A percentile compares a stretch with the other conserved stretches of the same genome.
These are phyloP conservation scores for Lippia alba DNA, from an alignment of 305 asterid species.

Conservation along the genomic window DNA sequence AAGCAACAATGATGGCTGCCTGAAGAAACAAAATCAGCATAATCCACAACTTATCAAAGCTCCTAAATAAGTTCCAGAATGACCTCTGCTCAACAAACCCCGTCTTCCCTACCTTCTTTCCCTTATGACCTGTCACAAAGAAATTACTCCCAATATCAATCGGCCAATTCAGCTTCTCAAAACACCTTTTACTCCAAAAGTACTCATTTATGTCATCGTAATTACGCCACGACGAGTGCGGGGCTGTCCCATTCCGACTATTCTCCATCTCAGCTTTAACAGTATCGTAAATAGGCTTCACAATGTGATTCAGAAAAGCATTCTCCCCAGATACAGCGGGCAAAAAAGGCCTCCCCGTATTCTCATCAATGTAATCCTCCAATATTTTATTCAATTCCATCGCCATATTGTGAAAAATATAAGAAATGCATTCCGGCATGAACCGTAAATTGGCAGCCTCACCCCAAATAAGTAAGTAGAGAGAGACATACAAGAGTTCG, in stretches of 20 bases:
- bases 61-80: slow-evolving; percentile 65
- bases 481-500: slow-evolving; percentile 81
- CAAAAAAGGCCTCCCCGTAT: slow-evolving; percentile 83
- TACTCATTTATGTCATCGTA: slow-evolving; percentile 77
- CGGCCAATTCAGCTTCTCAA: slow-evolving; percentile 73
- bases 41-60: slow-evolving; percentile 86
- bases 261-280: slow-evolving; percentile 79
- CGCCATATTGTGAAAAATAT: slow-evolving; percentile 88
- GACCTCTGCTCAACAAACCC: slow-evolving; percentile 79
- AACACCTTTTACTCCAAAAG: slow-evolving; percentile 76
- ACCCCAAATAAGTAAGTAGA: slow-evolving; percentile 91
- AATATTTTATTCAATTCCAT: slow-evolving; percentile 87
- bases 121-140: slow-evolving; percentile 55
- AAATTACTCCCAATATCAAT: slow-evolving; percentile 61
- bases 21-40: slow-evolving; percentile 87
- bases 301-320: slow-evolving; percentile 65
- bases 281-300: slow-evolving; percentile 82
- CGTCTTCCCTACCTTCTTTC: slow-evolving; percentile 80
- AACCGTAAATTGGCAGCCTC: slow-evolving; percentile 94
- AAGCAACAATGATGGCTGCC: slow-evolving; percentile 86
- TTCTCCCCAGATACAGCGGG: slow-evolving; percentile 86
- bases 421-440: slow-evolving; percentile 86
- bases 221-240: slow-evolving; percentile 73
- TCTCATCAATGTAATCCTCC: slow-evolving; percentile 89
- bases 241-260: slow-evolving; percentile 87